Conservation (phyloP, 2,329 filamentous ascomycete genomes). For the Coniochaeta prunicola region DNA sequence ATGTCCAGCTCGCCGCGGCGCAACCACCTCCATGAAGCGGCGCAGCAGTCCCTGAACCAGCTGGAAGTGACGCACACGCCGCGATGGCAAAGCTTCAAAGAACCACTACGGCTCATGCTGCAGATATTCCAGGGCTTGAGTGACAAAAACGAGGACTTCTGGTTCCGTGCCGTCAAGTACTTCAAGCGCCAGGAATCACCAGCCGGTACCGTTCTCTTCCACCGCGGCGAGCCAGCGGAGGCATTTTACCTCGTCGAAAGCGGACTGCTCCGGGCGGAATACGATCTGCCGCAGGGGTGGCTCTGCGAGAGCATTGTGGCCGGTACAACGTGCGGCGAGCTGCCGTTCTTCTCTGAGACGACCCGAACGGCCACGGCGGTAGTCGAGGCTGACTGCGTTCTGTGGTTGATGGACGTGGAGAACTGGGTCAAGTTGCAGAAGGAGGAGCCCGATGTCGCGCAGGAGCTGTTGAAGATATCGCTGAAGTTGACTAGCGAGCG, state of each 20-base stretch:
- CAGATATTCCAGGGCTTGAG: conserved; percentile 93
- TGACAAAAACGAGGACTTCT: conserved; percentile 86
- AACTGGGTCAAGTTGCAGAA: conserved; percentile 68
- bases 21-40: conserved; percentile 70
- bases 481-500: conserved; percentile 91
- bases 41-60: conserved; percentile 65
- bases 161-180: conserved; percentile 73
- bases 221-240: conserved; percentile 65
- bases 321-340: conserved; percentile 88
- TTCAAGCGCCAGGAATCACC: conserved; percentile 63
- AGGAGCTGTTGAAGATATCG: conserved; percentile 78
- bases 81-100: conserved; percentile 80
- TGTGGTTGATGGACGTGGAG: conserved; percentile 70
- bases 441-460: conserved; percentile 68
- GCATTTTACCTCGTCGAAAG: conserved; percentile 89
- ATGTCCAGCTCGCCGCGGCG: conserved; percentile 74
- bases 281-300: conserved; percentile 80
- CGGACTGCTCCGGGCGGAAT: conserved; percentile 84
- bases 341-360: conserved; percentile 94
- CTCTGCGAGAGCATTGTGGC: conserved; percentile 90
- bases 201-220: conserved; percentile 68
- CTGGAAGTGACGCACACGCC: conserved; percentile 49
- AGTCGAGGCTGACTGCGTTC: conserved; percentile 73
- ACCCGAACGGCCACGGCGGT: conserved; percentile 77
- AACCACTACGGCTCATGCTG: conserved; percentile 84